Conservation (phyloP, 2,329 filamentous ascomycete species). For the Didymella segeticola region DNA sequence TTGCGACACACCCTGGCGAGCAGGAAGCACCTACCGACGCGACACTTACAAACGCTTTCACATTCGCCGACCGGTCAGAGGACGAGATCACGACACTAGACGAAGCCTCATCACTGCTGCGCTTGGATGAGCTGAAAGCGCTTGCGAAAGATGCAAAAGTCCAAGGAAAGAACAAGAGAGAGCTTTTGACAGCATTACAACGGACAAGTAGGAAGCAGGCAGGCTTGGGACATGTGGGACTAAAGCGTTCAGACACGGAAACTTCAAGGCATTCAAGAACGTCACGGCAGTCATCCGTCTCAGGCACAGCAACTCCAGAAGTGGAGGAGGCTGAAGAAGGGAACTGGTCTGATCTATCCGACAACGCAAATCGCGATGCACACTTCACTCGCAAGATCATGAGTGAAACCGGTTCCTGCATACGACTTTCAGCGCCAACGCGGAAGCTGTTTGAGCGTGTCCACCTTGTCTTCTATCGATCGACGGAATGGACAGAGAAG, state of each 20-base stretch:
- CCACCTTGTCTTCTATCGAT: conserved; percentile 94
- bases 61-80: conserved; percentile 81
- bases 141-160: conserved; percentile 87
- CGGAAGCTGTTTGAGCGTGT: conserved; percentile 90
- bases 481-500: conserved; percentile 96
- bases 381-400: conserved; percentile 82
- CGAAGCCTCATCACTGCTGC: conserved; percentile 80
- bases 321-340: conserved; percentile 42
- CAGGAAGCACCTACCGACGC: conserved; percentile 56
- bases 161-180: conserved; percentile 85
- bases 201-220: conserved; percentile 75
- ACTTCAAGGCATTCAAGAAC: conserved; percentile 60
- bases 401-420: conserved; percentile 78
- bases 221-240: conserved; percentile 72
- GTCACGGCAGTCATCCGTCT: conserved; percentile 57
- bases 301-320: conserved; percentile 41
- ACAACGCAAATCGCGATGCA: conserved; percentile 68
- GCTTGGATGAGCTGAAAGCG: conserved; percentile 84
- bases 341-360: conserved; percentile 49
- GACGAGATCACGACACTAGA: conserved; percentile 77
- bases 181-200: conserved; percentile 77
- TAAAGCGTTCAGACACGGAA: conserved; percentile 69
- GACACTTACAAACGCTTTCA: conserved; percentile 65
- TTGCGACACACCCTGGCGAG: conserved; percentile 56
- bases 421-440: conserved; percentile 75